phyloP scores from a whole-genome alignment of 2,329 filamentous ascomycete genomes.

The Malbranchea cinnamomea region DNA sequence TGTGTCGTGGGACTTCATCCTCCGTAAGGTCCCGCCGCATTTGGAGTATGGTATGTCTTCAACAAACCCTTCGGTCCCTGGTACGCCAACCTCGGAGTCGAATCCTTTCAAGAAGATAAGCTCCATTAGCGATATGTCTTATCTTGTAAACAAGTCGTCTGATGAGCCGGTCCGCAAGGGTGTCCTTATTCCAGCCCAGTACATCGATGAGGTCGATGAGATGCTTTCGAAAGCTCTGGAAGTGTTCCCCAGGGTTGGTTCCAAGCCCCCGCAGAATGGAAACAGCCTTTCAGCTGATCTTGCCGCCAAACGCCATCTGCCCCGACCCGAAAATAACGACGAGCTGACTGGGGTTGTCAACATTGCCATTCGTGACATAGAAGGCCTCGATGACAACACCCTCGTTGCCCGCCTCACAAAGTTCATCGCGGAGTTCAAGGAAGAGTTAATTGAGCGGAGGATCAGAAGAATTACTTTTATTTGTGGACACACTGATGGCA shows the following conservation, averaged over 20 bases:
- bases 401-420: slow-evolving; percentile 59
- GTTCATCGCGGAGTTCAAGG: slow-evolving; percentile 66
- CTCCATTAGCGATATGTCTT: slow-evolving; percentile 95
- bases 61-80: slow-evolving; percentile 70
- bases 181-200: slow-evolving; percentile 85
- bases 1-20: slow-evolving; percentile 87
- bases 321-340: slow-evolving; percentile 46
- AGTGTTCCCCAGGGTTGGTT: slow-evolving; percentile 48
- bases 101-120: slow-evolving; percentile 66
- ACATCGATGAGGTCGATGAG: slow-evolving; percentile 88
- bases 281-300: slow-evolving; percentile 56
- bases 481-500: slow-evolving; percentile 84
- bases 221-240: slow-evolving; percentile 71
- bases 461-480: slow-evolving; percentile 92
- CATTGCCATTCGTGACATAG: slow-evolving; percentile 76
- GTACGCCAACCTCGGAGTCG: slow-evolving; percentile 49
- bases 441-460: slow-evolving; percentile 64
- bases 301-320: slow-evolving; percentile 52
- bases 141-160: slow-evolving; percentile 53
- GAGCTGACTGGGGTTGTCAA: slow-evolving; percentile 89
- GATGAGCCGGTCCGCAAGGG: slow-evolving; percentile 75
- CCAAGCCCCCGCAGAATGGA: slow-evolving; percentile 42
- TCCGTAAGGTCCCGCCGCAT: slow-evolving; percentile 85
- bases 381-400: slow-evolving; percentile 69
- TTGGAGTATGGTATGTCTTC: slow-evolving; percentile 77